These are phyloP conservation scores for Prunus fruticosa DNA, from an alignment of 306 rosid genomes.

Conservation along the genomic window DNA sequence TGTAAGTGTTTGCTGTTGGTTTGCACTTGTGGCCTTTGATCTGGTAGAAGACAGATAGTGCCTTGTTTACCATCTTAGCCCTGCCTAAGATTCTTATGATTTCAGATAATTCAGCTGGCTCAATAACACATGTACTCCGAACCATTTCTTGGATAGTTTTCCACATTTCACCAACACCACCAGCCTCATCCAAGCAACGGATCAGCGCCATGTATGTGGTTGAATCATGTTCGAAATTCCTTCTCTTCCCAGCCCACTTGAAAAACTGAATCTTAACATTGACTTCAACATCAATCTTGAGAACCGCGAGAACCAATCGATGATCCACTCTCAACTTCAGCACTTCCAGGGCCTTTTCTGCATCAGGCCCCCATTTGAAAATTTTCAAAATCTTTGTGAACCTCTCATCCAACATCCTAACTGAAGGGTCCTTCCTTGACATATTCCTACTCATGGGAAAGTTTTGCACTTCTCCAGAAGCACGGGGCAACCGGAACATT, in stretches of 20 bases:
- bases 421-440: constrained; percentile 45
- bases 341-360: constrained; percentile 92
- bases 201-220: constrained; percentile 69
- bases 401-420: constrained; percentile 73
- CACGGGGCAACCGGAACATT: constrained; percentile 62
- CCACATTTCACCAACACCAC: constrained; percentile 71
- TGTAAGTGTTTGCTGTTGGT: constrained; percentile 60
- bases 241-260: constrained; percentile 86
- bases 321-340: constrained; percentile 74
- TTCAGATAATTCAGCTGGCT: constrained; percentile 66
- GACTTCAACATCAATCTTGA: constrained; percentile 75
- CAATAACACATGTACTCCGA: constrained; percentile 44
- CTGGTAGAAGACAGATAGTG: constrained; percentile 72
- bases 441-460: constrained; percentile 31
- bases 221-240: constrained; percentile 66
- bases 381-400: constrained; percentile 85
- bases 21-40: constrained; percentile 72
- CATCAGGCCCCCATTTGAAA: constrained; percentile 95
- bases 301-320: constrained; percentile 72
- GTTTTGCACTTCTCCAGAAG: constrained; percentile 28
- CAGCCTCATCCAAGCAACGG: constrained; percentile 63
- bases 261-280: constrained; percentile 74
- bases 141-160: constrained; percentile 78
- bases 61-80: constrained; percentile 85
- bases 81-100: constrained; percentile 67